Conservation (phyloP, 2,329 filamentous ascomycete species). For the Ophioceras dolichostomum region DNA sequence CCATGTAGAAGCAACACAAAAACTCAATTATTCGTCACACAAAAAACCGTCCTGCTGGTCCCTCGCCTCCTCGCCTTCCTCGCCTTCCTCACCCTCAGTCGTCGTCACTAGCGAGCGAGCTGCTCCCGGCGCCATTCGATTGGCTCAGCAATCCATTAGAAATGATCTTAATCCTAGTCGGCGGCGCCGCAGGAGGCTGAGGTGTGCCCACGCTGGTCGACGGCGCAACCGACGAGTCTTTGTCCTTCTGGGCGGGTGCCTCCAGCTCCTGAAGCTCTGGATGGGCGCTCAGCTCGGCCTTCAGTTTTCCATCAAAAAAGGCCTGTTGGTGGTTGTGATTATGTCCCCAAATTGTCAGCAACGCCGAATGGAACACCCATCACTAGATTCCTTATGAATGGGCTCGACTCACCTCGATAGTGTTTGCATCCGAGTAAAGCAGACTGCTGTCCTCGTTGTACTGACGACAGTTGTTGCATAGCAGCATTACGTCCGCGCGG, state of each 20-base stretch:
- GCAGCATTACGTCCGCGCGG: conserved; percentile 66
- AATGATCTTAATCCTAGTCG: conserved; percentile 13
- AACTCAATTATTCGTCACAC: background rate
- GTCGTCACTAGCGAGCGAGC: conserved; percentile 3
- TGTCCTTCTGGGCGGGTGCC: conserved; percentile 8
- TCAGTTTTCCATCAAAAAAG: conserved; percentile 41
- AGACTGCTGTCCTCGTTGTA: conserved; percentile 96
- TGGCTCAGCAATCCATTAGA: conserved; percentile 9
- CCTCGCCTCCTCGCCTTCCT: background rate
- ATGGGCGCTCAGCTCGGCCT: conserved; percentile 18
- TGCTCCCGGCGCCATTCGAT: conserved; percentile 2
- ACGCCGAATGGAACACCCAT: conserved; percentile 4
- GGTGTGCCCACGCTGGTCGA: conserved; percentile 18
- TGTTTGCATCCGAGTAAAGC: conserved; percentile 82
- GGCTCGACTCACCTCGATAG: conserved; percentile 66
- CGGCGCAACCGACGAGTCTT: conserved; percentile 28
- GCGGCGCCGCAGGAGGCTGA: conserved; percentile 8
- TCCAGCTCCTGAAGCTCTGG: conserved; percentile 14
- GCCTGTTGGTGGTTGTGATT: conserved; percentile 26
- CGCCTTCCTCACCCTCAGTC: conserved; percentile 1
- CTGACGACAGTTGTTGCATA: conserved; percentile 84
- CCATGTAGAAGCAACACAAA: background rate
- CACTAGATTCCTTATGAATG: background rate
- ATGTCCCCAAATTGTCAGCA: conserved; percentile 18
- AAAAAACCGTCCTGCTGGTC: background rate